Evolutionary conservation across 768 basidiomycete species (phyloP), one percentile per base, ranked within the genome.

Genomic region (Mycena leptocephala): DNA sequence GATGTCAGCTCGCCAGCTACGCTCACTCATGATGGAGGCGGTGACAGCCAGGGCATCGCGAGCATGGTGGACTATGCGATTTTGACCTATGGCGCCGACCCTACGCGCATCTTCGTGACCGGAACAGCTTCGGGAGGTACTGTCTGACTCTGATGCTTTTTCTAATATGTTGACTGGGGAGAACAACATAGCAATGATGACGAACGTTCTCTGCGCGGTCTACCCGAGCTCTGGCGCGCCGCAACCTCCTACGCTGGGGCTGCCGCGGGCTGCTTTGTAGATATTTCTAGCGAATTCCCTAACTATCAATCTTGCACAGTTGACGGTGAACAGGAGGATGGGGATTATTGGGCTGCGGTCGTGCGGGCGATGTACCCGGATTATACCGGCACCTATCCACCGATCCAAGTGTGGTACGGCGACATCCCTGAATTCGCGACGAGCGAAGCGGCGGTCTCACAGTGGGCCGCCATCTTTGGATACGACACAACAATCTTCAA

Each of bases 381-480:
- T n/a, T 92, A 87, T 82, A 89, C 89, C 28, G 91, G 91, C 28
- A 22, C 85, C 10, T 85, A 88, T 51, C 90, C 90, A 9, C 89
- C 87, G 75, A 84, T 92, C 78, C 89, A 90, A 80, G 83, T 90
- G 63, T 91, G 89, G 88, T 90, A 91, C 82, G 90, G 90, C 70
- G n/a, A n/a, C n/a, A n/a, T n/a, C n/a, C n/a, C n/a, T n/a, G n/a
- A n/a, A n/a, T n/a, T n/a, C n/a, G n/a, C n/a, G n/a, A n/a, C n/a
- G n/a, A n/a, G n/a, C n/a, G n/a, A n/a, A 91, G 90, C 1, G 80
- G 79, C 51, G 91, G 91, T 78, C 87, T 87, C 18, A 90, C 89
- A 92, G 78, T 92, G 91, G 91, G 90, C 89, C 35, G 90, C 89
- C 75, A 86, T 92, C 53, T 89, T 91, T 76, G 88, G 88, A 8